Base-by-base conservation (phyloP, 2,329 filamentous ascomycete genomes). In the Scedosporium boydii region DNA sequence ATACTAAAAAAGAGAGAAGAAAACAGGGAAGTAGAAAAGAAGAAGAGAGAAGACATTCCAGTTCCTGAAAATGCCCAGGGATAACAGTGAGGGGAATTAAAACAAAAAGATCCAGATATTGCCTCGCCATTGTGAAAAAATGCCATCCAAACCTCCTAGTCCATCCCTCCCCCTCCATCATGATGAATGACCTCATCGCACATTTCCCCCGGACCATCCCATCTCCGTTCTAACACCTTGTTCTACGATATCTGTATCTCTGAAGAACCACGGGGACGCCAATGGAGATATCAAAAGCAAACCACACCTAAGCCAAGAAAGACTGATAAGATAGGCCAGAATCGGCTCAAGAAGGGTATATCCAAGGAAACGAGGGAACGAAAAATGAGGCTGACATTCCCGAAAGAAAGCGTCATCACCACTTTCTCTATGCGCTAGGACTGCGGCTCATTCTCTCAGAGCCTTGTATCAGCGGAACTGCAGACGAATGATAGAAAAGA, bases 401-500 rank as follows among this genome's bases (percentile, higher is more conserved):
- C 34, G 34, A 38, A 14, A 10, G 10, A 14, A 38, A 38, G 34
- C 34, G 34, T 3, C 34, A 38, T 14, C 4, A 38, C 9, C 34
- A 14, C 34, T 10, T 38, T 38, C 34, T 34, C 29, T 34, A 34
- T 34, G 29, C 29, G 29, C 2, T 34, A 34, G 29, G 29, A 34
- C 29, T 34, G 6, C 6, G 29, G 29, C 29, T 26, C 29, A 41
- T 27, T 51, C 46, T 46, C 4, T 9, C 10, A 7, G n/a, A 27
- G 46, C 6, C 34, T 34, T 48, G 6, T 34, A 21, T 70, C 65
- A 73, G 42, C 72, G 77, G 67, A 89, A 88, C 66, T 83, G 80
- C 69, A 89, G 73, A 65, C 86, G 80, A 42, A 88, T 82, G 68
- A 89, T 88, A 56, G 84, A 86, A 74, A 89, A 88, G 62, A 89